Evolutionary conservation across 495 filamentous ascomycete genomes (phyloP), one percentile per base, ranked within the genome.

Genomic region (Penicillium daleae): DNA sequence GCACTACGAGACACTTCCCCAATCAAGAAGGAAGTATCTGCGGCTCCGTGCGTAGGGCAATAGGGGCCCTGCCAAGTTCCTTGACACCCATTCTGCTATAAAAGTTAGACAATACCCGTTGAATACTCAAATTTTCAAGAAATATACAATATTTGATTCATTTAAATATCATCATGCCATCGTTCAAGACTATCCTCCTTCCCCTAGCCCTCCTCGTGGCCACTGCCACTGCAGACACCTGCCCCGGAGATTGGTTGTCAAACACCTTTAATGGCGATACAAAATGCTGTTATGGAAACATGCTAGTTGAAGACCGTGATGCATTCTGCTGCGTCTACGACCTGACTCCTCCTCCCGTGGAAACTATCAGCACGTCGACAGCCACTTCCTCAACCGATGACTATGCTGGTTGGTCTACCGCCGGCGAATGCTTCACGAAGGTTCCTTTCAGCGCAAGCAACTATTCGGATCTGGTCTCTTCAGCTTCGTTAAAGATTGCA

Each of bases 401-500:
- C 1, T 33, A 60, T 4, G 39, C 19, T 32, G 29, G 55, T 31
- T 63, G 59, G 63, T 31, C 61, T 4, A 60, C 49, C 4, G 39
- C 17, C 0, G 59, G 35, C 19, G 24, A 33, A 26, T 68, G 66
- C 27, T 29, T 62, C 35, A 40, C 62, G 3, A 57, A 56, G 44
- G 27, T 68, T 13, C 66, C 58, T 4, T 68, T 65, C 59, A 68
- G 57, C 0, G 66, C 66, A 6, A 68, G 59, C 37, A 59, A 68
- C 33, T 68, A 68, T 19, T 68, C 66, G 15, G 48, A 35, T 21
- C 66, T 56, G 55, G 66, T 68, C 21, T 68, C 66, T 27, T 65
- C 62, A 26, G 66, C 66, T 24, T 37, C 59, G 9, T 51, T 19
- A 2, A 60, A 59, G 35, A 52, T 58, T 24, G 62, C 26, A 7